Evolutionary conservation across 148 eudicot species (phyloP).

Genomic region (Nepenthes gracilis): DNA sequence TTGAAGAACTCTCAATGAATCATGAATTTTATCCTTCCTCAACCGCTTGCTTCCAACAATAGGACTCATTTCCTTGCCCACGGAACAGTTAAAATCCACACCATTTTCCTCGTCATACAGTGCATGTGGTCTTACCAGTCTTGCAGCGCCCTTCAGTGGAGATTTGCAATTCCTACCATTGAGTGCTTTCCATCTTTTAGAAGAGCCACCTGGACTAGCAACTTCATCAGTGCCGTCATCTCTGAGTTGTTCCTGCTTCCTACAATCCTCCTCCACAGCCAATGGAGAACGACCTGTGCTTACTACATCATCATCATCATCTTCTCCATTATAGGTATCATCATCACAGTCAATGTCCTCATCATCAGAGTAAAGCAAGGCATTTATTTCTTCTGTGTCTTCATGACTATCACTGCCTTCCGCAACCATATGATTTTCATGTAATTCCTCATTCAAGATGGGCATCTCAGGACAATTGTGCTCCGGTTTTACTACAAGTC

Average conservation of each 20-base stretch:
- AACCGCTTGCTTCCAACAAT: slow-evolving; percentile 16
- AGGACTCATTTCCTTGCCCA: slow-evolving; percentile 13
- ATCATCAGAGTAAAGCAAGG: slow-evolving; percentile 50
- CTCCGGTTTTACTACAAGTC: slow-evolving; percentile 9
- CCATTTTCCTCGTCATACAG: slow-evolving; percentile 2
- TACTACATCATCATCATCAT: slow-evolving; percentile 40
- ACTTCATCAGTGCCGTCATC: slow-evolving; percentile 24
- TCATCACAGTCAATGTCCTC: slow-evolving; percentile 2
- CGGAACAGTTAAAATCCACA: slow-evolving; percentile 24
- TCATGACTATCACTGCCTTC: slow-evolving; percentile 43
- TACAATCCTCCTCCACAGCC: slow-evolving; percentile 7
- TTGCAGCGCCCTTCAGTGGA: slow-evolving; percentile 5
- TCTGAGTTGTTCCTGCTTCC: slow-evolving; percentile 12
- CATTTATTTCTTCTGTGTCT: slow-evolving; percentile 65
- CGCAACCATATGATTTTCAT: slow-evolving; percentile 24
- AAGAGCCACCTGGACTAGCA: slow-evolving; percentile 24
- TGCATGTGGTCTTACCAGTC: neutral
- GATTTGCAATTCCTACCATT: slow-evolving; percentile 29
- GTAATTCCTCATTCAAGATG: slow-evolving; percentile 22
- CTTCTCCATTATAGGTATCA: neutral
- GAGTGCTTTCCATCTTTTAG: slow-evolving; percentile 42
- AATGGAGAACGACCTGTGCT: slow-evolving; percentile 56
- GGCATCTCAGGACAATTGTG: slow-evolving; percentile 16
- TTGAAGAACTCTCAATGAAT: slow-evolving; percentile 36
- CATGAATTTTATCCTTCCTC: slow-evolving; percentile 42